Conservation (phyloP, 2,329 filamentous ascomycete species). For the Fusarium xylarioides region DNA sequence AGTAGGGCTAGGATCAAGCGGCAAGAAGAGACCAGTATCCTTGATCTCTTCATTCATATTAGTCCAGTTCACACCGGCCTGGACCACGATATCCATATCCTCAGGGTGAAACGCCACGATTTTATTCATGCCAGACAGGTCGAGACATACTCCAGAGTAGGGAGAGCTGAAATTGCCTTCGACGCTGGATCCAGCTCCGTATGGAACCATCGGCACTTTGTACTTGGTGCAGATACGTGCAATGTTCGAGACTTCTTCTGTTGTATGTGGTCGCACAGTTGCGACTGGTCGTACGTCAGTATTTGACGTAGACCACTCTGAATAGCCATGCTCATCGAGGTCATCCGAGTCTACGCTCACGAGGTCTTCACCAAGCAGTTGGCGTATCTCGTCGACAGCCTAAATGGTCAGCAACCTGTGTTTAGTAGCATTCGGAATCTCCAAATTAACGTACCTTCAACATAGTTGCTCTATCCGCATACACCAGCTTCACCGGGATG, state of each 20-base stretch:
- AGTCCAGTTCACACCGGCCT: slow-evolving; percentile 75
- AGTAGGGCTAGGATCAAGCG: slow-evolving; percentile 73
- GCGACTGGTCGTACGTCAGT: slow-evolving; percentile 68
- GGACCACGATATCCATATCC: slow-evolving; percentile 77
- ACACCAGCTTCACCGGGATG: not conserved
- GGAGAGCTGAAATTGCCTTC: slow-evolving; percentile 77
- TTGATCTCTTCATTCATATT: slow-evolving; percentile 72
- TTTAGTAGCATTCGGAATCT: accelerated
- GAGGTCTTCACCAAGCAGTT: slow-evolving; percentile 58
- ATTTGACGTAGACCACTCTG: slow-evolving; percentile 44
- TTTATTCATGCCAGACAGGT: slow-evolving; percentile 73
- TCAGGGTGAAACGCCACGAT: slow-evolving; percentile 71
- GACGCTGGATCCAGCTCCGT: slow-evolving; percentile 76
- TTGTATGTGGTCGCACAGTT: slow-evolving; percentile 70
- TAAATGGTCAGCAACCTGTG: not conserved
- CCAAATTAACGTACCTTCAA: not conserved
- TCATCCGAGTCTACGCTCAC: slow-evolving; percentile 69
- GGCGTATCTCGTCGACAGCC: not conserved
- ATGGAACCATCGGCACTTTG: slow-evolving; percentile 76
- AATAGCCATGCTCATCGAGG: slow-evolving; percentile 53
- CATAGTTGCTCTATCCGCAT: not conserved
- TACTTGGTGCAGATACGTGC: slow-evolving; percentile 69
- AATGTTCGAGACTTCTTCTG: slow-evolving; percentile 70
- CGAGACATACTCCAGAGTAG: slow-evolving; percentile 73
- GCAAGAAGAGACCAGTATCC: slow-evolving; percentile 71